Evolutionary conservation across 2,329 filamentous ascomycete species (phyloP), one percentile per base, ranked within the genome.

Genomic region (Aspergillus jensenii): DNA sequence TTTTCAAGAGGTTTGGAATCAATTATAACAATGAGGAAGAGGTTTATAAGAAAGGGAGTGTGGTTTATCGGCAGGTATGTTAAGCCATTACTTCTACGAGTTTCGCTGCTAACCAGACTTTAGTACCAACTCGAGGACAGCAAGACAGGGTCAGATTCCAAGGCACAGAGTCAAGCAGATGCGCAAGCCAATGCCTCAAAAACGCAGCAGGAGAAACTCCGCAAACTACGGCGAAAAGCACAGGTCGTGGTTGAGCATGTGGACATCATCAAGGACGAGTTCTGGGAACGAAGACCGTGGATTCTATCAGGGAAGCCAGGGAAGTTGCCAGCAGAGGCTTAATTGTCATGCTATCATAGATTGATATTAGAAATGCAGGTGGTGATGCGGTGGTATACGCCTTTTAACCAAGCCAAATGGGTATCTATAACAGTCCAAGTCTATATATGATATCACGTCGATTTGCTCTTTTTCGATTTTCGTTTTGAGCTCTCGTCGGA

Each of bases 1-100:
- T 99, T 14, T 99, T 95, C 74, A 90, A 87, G 2, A 83, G 84
- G 25, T 98, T 96, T 74, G 85, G 87, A 3, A 93, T 98, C 71
- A 99, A 99, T 76, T 99, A 99, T 78, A 99, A 99, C 75, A 95
- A 96, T 65, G 95, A 99, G 74, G 86, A 87, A 0, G 91, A 96
- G 62, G 92, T 97, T 15, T 96, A 86, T 75, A 95, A 89, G 74
- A 99, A 98, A 73, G 95, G 95, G 4, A 98, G 91, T 64, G 89
- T 97, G 2, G 76, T 98, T 5, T 95, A 93, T 72, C 84, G 93
- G 67, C 90, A 95, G 72, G 89, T 90, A 76, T 51, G 55, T 39
- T 58, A 12, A n/a, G 41, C 23, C 8, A 9, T 25, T 17, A 4
- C 7, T 33, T 19, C 3, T 14, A 25, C 8, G 39, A 9, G 15